These are phyloP conservation scores for Fraxinus pennsylvanica DNA, from an alignment of 257 asterid species.

Conservation along the genomic window DNA sequence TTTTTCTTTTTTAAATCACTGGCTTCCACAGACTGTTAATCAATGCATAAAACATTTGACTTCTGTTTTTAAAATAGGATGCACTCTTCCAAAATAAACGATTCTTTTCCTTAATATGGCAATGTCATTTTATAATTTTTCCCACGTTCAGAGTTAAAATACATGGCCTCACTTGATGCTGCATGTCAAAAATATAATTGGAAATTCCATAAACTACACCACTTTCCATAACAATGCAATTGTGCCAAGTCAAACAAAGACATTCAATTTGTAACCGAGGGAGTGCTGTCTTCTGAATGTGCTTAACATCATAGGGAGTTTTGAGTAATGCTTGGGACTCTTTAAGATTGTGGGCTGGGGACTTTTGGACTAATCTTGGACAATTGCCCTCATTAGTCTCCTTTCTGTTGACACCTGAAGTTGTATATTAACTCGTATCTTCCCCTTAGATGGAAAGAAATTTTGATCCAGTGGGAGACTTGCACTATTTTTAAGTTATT, in stretches of 20 bases:
- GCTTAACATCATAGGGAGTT: not conserved
- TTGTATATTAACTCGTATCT: too few relatives aligned
- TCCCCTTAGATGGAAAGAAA: too few relatives aligned
- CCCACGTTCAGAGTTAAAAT: not conserved
- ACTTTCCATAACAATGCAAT: not conserved
- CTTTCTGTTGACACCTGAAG: not conserved
- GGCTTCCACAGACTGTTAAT: constrained; percentile 1
- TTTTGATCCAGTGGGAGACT: too few relatives aligned
- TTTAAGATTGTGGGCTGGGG: not conserved
- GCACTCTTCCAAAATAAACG: not conserved
- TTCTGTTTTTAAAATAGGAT: not conserved
- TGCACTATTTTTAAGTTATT: too few relatives aligned
- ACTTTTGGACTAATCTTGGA: not conserved
- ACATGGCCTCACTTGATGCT: not conserved
- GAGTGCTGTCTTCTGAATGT: not conserved
- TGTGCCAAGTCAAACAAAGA: not conserved
- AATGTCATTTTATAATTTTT: not conserved
- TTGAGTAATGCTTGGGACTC: not conserved
- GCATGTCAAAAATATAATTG: not conserved
- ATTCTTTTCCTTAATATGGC: not conserved
- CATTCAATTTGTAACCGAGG: not conserved
- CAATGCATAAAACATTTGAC: constrained; percentile 5
- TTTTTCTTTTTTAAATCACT: not conserved
- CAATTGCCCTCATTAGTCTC: not conserved
- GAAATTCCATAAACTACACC: not conserved